These are phyloP conservation scores for Iodosphaeria phyllophila DNA, from an alignment of 2,329 filamentous ascomycete species.

Conservation along the genomic window DNA sequence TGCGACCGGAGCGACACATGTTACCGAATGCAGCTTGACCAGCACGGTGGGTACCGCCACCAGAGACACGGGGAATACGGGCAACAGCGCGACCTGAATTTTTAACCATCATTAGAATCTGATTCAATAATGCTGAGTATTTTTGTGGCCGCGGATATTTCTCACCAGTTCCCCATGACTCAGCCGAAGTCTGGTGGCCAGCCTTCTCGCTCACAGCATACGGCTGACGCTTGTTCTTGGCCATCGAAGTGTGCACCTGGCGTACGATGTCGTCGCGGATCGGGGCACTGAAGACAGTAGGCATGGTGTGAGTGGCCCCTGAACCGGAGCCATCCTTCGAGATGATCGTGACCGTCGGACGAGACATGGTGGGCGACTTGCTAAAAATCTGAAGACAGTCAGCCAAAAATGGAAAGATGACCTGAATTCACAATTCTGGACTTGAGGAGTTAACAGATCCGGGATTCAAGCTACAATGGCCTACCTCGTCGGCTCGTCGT, in stretches of 20 bases:
- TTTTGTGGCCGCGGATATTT: conserved; percentile 13
- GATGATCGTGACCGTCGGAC: conserved; percentile 96
- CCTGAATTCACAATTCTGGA: background rate
- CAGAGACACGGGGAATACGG: conserved; percentile 99
- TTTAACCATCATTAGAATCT: conserved; percentile 2
- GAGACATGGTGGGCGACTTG: conserved; percentile 42
- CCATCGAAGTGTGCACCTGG: conserved; percentile 96
- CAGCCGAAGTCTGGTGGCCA: conserved; percentile 98
- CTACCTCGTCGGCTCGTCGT: too few species aligned
- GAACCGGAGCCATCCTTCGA: conserved; percentile 87
- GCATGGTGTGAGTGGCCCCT: conserved; percentile 78
- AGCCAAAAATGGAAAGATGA: background rate
- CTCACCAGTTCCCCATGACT: conserved; percentile 99
- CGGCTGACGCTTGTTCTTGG: conserved; percentile 99
- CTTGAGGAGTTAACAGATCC: background rate
- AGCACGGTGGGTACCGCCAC: conserved; percentile 99
- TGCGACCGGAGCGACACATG: conserved; percentile 99
- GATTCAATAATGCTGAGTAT: conserved; percentile 2
- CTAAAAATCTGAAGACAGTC: conserved; percentile 1
- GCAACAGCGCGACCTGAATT: conserved; percentile 82
- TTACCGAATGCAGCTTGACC: conserved; percentile 99
- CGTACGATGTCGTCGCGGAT: conserved; percentile 99
- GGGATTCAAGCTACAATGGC: too few species aligned
- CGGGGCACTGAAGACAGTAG: conserved; percentile 89
- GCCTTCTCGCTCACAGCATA: conserved; percentile 99